These are phyloP conservation scores for Nakazawaea anatomiae DNA, from an alignment of 805 yeast genomes.

Conservation along the genomic window DNA sequence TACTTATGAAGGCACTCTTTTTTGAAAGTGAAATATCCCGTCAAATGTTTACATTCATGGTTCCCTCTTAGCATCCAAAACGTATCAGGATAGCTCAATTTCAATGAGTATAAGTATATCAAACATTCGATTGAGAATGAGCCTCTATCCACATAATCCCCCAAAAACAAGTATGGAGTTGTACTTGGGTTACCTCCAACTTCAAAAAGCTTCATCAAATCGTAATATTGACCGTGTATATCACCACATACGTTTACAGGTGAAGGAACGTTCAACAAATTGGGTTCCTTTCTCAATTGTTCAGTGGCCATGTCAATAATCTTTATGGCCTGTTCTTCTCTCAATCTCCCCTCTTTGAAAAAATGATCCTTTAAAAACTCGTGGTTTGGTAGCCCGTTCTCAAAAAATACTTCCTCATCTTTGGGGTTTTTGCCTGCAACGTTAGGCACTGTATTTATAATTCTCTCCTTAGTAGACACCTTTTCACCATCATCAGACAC, in stretches of 20 bases:
- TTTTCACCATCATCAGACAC: slow-evolving; percentile 53
- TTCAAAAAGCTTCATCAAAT: slow-evolving; percentile 83
- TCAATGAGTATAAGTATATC: slow-evolving; percentile 70
- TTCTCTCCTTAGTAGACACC: slow-evolving; percentile 52
- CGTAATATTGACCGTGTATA: slow-evolving; percentile 94
- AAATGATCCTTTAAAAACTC: slow-evolving; percentile 71
- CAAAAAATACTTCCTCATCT: slow-evolving; percentile 60
- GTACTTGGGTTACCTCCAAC: slow-evolving; percentile 83
- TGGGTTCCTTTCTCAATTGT: slow-evolving; percentile 66
- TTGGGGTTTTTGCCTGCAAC: slow-evolving; percentile 63
- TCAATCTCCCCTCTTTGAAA: slow-evolving; percentile 72
- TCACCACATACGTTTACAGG: slow-evolving; percentile 97
- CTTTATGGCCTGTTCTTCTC: slow-evolving; percentile 60
- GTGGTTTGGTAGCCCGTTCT: slow-evolving; percentile 65
- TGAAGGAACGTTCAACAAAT: slow-evolving; percentile 73
- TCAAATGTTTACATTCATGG: slow-evolving; percentile 90
- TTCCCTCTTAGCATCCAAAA: slow-evolving; percentile 87
- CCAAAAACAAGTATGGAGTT: slow-evolving; percentile 79
- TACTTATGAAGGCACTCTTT: slow-evolving; percentile 87
- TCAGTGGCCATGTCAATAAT: slow-evolving; percentile 64
- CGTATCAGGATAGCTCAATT: slow-evolving; percentile 66
- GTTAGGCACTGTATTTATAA: slow-evolving; percentile 50
- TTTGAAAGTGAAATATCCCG: slow-evolving; percentile 90
- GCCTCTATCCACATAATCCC: slow-evolving; percentile 96
- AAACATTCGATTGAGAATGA: slow-evolving; percentile 81